These are phyloP conservation scores for Wallacemonas rigidus DNA, from an alignment of 208 protist genomes.

Conservation along the genomic window DNA sequence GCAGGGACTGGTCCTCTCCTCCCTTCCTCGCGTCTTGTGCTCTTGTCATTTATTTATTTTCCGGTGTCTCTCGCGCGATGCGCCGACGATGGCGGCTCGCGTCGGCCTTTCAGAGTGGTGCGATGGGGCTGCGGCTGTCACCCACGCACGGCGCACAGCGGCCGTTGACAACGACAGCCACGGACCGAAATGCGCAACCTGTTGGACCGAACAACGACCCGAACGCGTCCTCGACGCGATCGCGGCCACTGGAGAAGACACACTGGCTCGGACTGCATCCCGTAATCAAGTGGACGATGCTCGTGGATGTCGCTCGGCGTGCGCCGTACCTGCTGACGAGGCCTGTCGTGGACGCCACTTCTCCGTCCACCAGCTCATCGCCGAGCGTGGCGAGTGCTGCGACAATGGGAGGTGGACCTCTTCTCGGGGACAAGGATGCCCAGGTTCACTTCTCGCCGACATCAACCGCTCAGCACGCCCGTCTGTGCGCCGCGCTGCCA, in stretches of 20 bases:
- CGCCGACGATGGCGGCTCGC: too few relatives aligned
- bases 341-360: constrained; percentile 1
- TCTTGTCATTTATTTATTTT: too few relatives aligned
- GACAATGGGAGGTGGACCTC: too few relatives aligned
- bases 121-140: too few relatives aligned
- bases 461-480: constrained; percentile 23
- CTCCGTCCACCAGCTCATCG: too few relatives aligned
- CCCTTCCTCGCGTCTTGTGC: too few relatives aligned
- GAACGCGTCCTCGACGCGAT: not conserved
- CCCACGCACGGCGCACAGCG: too few relatives aligned
- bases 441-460: constrained; percentile 33
- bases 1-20: too few relatives aligned
- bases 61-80: too few relatives aligned
- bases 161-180: too few relatives aligned
- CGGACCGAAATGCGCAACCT: not conserved
- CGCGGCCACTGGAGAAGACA: constrained; percentile 27
- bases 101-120: too few relatives aligned
- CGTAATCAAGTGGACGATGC: constrained; percentile 70
- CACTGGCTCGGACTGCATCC: constrained; percentile 67
- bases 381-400: too few relatives aligned
- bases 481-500: constrained; percentile 47
- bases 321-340: constrained; percentile 50
- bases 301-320: constrained; percentile 66
- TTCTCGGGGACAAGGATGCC: constrained; percentile 19
- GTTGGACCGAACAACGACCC: not conserved